Percentiles rank a stretch among this genome's conserved stretches.
phyloP scores from a whole-genome alignment of 1,284 basidiomycete species.

The Rhodotorula sp. region DNA sequence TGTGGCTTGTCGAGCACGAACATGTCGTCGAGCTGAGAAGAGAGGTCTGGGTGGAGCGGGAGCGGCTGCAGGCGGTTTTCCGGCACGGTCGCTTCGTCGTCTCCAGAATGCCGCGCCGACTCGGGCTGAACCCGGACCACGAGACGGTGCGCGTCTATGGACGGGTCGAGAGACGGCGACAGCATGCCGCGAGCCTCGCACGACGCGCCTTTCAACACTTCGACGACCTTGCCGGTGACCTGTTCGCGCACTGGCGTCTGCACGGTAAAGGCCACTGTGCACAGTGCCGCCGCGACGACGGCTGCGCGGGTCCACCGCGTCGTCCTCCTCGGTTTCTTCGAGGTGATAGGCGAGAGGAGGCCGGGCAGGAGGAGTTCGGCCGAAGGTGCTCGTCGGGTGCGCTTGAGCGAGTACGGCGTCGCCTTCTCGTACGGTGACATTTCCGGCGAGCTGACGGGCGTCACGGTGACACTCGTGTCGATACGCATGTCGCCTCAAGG shows the following conservation, averaged over 20 bases:
- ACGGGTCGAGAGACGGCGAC: background rate
- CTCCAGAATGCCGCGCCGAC: background rate
- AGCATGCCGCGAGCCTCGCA: constrained; percentile 17
- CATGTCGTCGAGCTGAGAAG: background rate
- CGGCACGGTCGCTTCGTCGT: background rate
- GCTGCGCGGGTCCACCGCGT: background rate
- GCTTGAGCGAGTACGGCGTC: background rate
- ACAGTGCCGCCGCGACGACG: background rate
- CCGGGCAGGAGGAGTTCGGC: constrained; percentile 1
- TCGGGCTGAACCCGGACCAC: constrained; percentile 7
- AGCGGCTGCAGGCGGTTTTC: constrained; percentile 22
- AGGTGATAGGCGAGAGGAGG: background rate
- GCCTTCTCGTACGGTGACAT: background rate
- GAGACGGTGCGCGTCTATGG: constrained; percentile 12
- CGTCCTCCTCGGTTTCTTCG: background rate
- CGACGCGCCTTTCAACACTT: background rate
- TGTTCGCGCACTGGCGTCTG: background rate
- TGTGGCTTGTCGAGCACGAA: background rate
- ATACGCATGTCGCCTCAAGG: background rate
- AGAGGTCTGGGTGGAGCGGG: constrained; percentile 15
- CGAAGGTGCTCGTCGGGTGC: background rate
- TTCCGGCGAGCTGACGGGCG: background rate
- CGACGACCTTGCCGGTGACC: background rate
- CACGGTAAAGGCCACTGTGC: background rate
- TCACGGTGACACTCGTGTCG: background rate